These are phyloP conservation scores for Amyloporia xantha DNA, from an alignment of 768 basidiomycete genomes.

Conservation along the genomic window DNA sequence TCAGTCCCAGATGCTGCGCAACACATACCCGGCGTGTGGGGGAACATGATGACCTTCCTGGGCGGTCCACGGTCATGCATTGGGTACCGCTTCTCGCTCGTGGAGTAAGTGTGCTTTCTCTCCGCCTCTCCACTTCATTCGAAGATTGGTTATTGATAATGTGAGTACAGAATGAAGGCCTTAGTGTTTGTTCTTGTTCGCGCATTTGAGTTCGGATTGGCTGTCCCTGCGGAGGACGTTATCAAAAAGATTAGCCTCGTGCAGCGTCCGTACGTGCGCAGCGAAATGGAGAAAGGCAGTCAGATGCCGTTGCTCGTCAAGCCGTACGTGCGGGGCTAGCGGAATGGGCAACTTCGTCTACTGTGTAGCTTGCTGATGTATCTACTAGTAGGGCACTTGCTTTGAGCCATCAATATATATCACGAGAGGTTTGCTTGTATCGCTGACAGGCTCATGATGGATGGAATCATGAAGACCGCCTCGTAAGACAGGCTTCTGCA, in stretches of 20 bases:
- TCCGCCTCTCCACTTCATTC: slow-evolving; percentile 11
- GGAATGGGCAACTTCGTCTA: too few species aligned
- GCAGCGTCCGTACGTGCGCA: slow-evolving; percentile 15
- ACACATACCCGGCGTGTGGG: slow-evolving; percentile 52
- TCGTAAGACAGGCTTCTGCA: too few species aligned
- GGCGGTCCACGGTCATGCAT: slow-evolving; percentile 64
- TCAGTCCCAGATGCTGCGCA: slow-evolving; percentile 34
- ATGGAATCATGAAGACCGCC: too few species aligned
- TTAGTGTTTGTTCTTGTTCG: slow-evolving; percentile 23
- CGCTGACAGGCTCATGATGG: too few species aligned
- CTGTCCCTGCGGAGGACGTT: slow-evolving; percentile 16
- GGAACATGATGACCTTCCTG: slow-evolving; percentile 52
- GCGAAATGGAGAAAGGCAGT: too few species aligned
- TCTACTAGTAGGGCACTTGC: too few species aligned
- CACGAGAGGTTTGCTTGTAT: too few species aligned
- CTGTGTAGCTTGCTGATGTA: too few species aligned
- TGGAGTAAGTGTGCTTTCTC: slow-evolving; percentile 12
- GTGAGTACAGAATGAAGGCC: slow-evolving; percentile 20
- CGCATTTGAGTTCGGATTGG: slow-evolving; percentile 21
- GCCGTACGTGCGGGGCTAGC: slow-evolving; percentile 7
- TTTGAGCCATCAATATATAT: too few species aligned
- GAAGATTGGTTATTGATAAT: neutral
- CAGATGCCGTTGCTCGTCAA: slow-evolving; percentile 18
- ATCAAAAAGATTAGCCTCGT: slow-evolving; percentile 10
- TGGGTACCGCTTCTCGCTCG: slow-evolving; percentile 56